Percentiles rank a stretch among this genome's conserved stretches.
phyloP scores from a whole-genome alignment of 352 stramenopile genomes.

The Phytopythium oedochilum region DNA sequence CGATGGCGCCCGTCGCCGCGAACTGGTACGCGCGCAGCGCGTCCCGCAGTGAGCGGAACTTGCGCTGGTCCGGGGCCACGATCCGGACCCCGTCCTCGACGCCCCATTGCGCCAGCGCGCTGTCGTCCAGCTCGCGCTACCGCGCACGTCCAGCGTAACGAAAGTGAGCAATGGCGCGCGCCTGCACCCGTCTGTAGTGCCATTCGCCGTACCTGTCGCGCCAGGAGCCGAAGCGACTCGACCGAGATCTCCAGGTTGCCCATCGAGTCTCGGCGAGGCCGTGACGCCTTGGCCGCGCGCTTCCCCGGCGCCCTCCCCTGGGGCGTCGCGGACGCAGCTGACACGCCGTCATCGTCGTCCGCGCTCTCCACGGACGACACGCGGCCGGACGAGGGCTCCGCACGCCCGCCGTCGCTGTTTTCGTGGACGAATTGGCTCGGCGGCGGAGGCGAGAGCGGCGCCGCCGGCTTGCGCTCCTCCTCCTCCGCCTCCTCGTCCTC shows the following conservation, averaged over 20 bases:
- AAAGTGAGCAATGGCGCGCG: not conserved
- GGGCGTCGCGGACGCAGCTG: not conserved
- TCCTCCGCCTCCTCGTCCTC: not conserved
- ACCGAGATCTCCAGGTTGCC: conserved; percentile 26
- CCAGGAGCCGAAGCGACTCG: conserved; percentile 21
- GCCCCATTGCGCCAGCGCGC: conserved; percentile 29
- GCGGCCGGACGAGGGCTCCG: conserved; percentile 1
- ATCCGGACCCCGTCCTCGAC: conserved; percentile 35
- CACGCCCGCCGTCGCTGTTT: not conserved
- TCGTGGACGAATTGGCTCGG: not conserved
- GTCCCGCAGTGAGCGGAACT: conserved; percentile 44
- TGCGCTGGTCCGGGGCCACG: conserved; percentile 28
- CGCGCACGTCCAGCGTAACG: not conserved
- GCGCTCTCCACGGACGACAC: conserved; percentile 4
- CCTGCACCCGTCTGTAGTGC: too few species aligned
- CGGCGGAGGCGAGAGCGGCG: not conserved
- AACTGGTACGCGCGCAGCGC: conserved; percentile 40
- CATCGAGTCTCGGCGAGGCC: conserved; percentile 14
- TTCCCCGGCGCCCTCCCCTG: not conserved
- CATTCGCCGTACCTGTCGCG: conserved; percentile 12
- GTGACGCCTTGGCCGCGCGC: conserved; percentile 4
- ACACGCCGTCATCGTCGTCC: conserved; percentile 1
- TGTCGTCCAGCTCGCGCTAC: conserved; percentile 32
- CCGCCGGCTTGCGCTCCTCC: not conserved
- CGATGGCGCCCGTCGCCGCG: conserved; percentile 27